Evolutionary conservation across 345 rosid genomes (phyloP).

Genomic region (Barbarea vulgaris): DNA sequence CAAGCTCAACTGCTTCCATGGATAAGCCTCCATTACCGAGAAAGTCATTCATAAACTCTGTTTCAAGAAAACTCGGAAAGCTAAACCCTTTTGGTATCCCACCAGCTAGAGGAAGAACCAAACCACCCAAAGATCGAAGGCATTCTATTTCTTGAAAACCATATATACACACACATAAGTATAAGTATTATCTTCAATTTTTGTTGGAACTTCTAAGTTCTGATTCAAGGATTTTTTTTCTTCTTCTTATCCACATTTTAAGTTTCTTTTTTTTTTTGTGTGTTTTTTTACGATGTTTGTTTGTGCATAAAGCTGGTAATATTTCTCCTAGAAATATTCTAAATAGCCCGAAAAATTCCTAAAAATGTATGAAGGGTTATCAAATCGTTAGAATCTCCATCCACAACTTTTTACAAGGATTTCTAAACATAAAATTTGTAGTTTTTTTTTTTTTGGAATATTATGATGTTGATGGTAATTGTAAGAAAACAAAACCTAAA

Average conservation of each 20-base stretch:
- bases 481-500: not conserved
- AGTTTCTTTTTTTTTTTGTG: not conserved
- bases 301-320: slow-evolving; percentile 28
- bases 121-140: slow-evolving; percentile 73
- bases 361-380: not conserved
- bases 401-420: not conserved
- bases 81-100: slow-evolving; percentile 69
- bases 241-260: slow-evolving; percentile 6
- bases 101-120: slow-evolving; percentile 56
- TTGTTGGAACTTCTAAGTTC: slow-evolving; percentile 28
- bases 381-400: not conserved
- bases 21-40: slow-evolving; percentile 82
- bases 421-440: not conserved
- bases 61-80: slow-evolving; percentile 77
- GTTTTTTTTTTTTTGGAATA: no score
- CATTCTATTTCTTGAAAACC: slow-evolving; percentile 80
- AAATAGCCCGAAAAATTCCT: not conserved
- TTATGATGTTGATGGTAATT: no score
- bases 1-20: slow-evolving; percentile 44
- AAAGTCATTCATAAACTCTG: slow-evolving; percentile 75
- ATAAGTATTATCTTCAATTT: not conserved
- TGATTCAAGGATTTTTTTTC: slow-evolving; percentile 12
- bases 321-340: not conserved
- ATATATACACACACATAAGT: not conserved
- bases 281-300: not conserved